Conservation (phyloP, 225 moss, liverwort and hornwort genomes). For the Climacium dendroides region DNA sequence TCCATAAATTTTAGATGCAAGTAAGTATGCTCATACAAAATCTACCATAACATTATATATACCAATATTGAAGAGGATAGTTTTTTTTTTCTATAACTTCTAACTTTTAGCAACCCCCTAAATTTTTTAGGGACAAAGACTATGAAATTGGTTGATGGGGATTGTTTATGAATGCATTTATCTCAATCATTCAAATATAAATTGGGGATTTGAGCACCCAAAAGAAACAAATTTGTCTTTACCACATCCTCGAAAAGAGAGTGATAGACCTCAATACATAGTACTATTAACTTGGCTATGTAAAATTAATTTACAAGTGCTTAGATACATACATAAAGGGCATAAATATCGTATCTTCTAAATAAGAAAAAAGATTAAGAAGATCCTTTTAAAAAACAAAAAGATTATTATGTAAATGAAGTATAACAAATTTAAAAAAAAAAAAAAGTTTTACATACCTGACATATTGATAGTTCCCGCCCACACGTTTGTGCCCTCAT, state of each 20-base stretch:
- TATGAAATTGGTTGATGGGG: background rate
- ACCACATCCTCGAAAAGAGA: background rate
- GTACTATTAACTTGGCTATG: background rate
- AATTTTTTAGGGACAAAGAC: background rate
- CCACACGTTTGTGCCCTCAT: constrained; percentile 31
- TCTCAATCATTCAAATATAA: background rate
- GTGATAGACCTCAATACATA: background rate
- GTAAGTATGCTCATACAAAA: background rate
- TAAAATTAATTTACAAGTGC: background rate
- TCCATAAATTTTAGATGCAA: background rate
- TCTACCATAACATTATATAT: background rate
- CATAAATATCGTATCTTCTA: background rate
- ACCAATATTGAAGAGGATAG: background rate
- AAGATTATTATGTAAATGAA: background rate
- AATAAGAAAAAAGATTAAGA: background rate
- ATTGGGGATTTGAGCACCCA: background rate
- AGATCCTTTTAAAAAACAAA: background rate
- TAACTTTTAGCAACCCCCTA: background rate
- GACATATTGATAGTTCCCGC: constrained; percentile 42
- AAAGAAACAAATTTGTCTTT: background rate
- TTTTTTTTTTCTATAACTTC: background rate
- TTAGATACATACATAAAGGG: background rate
- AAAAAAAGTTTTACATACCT: background rate
- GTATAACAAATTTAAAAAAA: background rate
- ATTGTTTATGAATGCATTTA: background rate